phyloP scores from a whole-genome alignment of 306 rosid species.

The Quercus mongolica region DNA sequence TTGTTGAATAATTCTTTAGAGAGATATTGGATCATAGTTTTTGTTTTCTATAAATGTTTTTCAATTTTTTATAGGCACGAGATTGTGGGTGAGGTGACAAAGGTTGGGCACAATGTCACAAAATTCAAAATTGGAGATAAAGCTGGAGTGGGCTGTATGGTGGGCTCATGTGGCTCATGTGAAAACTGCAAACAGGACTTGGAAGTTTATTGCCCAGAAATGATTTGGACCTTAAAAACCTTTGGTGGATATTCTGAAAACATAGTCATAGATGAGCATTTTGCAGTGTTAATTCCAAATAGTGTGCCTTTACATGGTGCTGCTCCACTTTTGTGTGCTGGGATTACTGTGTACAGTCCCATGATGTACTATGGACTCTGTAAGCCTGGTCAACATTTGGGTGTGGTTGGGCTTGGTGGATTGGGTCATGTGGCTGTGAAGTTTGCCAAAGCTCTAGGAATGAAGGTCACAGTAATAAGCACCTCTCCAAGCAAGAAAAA shows the following conservation, averaged over 20 bases:
- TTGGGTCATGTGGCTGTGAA: not conserved
- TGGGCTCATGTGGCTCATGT: conserved; percentile 1
- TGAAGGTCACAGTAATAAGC: conserved; percentile 1
- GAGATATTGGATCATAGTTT: too few relatives aligned
- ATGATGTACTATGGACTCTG: not conserved
- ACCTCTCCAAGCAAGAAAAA: not conserved
- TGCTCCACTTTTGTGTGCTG: not conserved
- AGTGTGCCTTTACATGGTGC: not conserved
- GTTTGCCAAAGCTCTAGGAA: not conserved
- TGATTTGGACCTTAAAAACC: not conserved
- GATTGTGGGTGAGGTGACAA: conserved; percentile 1
- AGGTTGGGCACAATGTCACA: not conserved
- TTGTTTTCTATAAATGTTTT: too few relatives aligned
- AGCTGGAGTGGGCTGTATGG: not conserved
- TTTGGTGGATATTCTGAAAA: not conserved
- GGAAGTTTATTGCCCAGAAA: not conserved
- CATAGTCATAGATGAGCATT: not conserved
- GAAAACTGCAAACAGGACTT: not conserved
- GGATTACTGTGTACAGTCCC: not conserved
- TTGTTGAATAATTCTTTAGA: too few relatives aligned
- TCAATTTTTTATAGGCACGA: not conserved
- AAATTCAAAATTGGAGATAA: not conserved
- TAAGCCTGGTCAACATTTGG: not conserved
- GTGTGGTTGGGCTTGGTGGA: not conserved
- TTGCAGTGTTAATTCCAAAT: not conserved